Evolutionary conservation across 441 rosid genomes (phyloP).

Genomic region (Eruca vesicaria): DNA sequence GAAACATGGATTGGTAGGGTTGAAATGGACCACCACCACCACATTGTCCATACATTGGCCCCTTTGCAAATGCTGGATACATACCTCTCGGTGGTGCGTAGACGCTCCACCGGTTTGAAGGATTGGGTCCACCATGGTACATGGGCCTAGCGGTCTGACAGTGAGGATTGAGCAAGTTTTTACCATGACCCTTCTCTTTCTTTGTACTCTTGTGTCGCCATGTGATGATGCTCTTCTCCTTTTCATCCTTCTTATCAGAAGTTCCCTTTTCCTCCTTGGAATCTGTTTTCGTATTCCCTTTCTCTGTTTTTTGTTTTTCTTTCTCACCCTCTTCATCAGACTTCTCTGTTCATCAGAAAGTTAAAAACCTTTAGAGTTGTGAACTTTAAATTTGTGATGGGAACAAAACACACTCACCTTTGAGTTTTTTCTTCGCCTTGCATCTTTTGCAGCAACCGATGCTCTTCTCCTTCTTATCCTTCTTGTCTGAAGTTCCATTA

Average conservation of each 20-base stretch:
- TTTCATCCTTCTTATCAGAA: neutral
- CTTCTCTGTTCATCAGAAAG: slow-evolving; percentile 28
- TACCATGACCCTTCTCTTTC: slow-evolving; percentile 14
- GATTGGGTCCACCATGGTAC: neutral
- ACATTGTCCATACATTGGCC: slow-evolving; percentile 15
- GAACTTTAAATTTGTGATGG: neutral
- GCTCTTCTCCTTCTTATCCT: slow-evolving; percentile 18
- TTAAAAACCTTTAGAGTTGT: slow-evolving; percentile 3
- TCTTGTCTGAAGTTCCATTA: neutral
- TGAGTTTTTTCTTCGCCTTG: slow-evolving; percentile 2
- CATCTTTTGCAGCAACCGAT: slow-evolving; percentile 21
- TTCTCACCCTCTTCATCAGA: neutral
- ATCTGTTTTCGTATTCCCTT: neutral
- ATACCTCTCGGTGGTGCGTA: neutral
- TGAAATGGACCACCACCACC: slow-evolving; percentile 8
- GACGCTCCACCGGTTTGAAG: slow-evolving; percentile 10
- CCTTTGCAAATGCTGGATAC: slow-evolving; percentile 6
- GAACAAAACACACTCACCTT: slow-evolving; percentile 11
- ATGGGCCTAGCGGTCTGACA: neutral
- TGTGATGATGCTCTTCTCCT: slow-evolving; percentile 14
- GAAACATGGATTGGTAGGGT: slow-evolving; percentile 11
- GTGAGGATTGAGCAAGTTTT: neutral
- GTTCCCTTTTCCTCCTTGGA: neutral
- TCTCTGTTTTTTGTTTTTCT: neutral
- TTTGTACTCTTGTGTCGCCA: slow-evolving; percentile 24